Percentiles rank a stretch among this genome's conserved stretches.
Conservation (phyloP, 2,329 filamentous ascomycete genomes). For the Zymoseptoria ardabiliae region DNA sequence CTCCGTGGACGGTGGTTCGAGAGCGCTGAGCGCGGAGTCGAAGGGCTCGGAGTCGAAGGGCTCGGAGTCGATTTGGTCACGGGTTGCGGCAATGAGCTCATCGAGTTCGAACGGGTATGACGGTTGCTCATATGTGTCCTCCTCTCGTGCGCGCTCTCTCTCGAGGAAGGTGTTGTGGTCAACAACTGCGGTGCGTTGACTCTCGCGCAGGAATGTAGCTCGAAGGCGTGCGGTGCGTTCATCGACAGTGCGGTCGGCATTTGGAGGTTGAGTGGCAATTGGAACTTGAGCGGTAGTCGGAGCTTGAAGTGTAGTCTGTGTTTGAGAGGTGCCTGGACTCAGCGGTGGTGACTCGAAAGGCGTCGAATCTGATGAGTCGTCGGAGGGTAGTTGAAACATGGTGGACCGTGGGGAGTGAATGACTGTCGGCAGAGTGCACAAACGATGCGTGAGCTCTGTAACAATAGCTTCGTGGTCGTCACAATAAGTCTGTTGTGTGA, state of each 20-base stretch:
- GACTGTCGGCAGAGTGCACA: not conserved
- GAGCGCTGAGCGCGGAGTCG: no score
- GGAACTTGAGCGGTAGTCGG: no score
- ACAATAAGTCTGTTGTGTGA: not conserved
- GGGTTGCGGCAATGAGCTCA: not conserved
- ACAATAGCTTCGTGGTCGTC: not conserved
- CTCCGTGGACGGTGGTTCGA: not conserved
- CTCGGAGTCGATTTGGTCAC: no score
- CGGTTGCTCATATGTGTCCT: not conserved
- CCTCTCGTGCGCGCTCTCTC: not conserved
- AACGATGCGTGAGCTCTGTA: not conserved
- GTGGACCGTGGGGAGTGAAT: not conserved
- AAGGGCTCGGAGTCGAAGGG: no score
- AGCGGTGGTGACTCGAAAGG: not conserved
- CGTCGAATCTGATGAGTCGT: not conserved
- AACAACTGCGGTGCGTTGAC: not conserved
- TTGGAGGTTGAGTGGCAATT: no score
- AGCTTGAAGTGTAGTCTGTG: no score
- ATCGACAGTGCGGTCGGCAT: not conserved
- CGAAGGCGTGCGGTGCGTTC: not conserved
- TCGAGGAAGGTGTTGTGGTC: not conserved
- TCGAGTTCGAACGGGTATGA: not conserved
- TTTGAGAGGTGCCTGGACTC: not conserved
- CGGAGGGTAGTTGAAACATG: not conserved
- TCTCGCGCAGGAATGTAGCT: not conserved